A percentile compares a stretch with the other conserved stretches of the same genome.
Evolutionary conservation across 768 basidiomycete species (phyloP).

Genomic region (Solioccasus polychromus): DNA sequence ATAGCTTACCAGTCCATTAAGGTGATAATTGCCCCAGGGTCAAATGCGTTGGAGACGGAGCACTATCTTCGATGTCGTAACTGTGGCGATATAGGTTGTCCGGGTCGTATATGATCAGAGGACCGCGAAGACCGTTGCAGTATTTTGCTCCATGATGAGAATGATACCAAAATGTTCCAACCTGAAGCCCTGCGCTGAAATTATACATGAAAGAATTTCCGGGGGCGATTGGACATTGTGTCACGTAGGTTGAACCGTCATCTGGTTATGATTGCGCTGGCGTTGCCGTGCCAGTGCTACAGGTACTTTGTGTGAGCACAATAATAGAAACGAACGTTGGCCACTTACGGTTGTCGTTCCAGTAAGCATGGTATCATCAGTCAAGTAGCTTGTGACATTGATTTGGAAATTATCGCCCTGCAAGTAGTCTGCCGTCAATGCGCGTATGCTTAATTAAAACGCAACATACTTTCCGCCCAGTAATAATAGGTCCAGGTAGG

Average conservation of each 20-base stretch:
- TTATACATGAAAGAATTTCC: constrained; percentile 40
- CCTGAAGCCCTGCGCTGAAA: constrained; percentile 26
- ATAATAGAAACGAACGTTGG: background rate
- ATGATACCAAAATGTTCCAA: constrained; percentile 47
- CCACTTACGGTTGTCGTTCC: constrained; percentile 41
- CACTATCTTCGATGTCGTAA: constrained; percentile 39
- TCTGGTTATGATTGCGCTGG: constrained; percentile 38
- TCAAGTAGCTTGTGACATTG: constrained; percentile 40
- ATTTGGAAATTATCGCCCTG: constrained; percentile 41
- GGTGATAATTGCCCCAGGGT: constrained; percentile 29
- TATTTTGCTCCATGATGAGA: constrained; percentile 49
- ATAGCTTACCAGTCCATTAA: constrained; percentile 36
- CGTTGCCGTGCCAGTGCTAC: constrained; percentile 48
- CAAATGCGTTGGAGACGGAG: background rate
- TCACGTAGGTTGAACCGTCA: constrained; percentile 46
- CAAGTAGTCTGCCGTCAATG: background rate
- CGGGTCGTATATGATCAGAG: constrained; percentile 46
- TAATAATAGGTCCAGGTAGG: constrained; percentile 41
- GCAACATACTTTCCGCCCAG: constrained; percentile 36
- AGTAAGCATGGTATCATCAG: constrained; percentile 37
- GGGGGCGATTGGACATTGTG: constrained; percentile 43
- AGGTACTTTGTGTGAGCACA: background rate
- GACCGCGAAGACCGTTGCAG: constrained; percentile 53
- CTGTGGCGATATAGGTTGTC: constrained; percentile 28
- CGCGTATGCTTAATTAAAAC: background rate